Evolutionary conservation across 2,329 filamentous ascomycete genomes (phyloP).

Genomic region (Dactylellina leptospora): DNA sequence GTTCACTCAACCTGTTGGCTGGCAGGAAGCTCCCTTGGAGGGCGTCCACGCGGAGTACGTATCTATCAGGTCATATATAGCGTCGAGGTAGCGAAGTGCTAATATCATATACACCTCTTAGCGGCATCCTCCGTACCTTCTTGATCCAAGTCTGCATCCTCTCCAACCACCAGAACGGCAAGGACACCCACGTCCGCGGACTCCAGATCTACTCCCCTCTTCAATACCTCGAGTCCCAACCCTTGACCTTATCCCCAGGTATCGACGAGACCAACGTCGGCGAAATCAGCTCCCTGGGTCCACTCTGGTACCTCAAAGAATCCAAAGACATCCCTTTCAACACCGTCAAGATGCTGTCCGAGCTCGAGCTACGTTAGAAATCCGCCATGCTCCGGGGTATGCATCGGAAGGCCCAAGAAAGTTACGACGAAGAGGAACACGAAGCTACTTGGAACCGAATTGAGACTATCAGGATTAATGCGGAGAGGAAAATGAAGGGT

Average conservation of each 20-base stretch:
- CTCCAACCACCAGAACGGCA: conserved; percentile 98
- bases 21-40: conserved; percentile 82
- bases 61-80: neutral
- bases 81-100: neutral
- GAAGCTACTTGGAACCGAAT: conserved; percentile 17
- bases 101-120: conserved; percentile 2
- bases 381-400: conserved; percentile 33
- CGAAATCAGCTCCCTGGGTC: conserved; percentile 28
- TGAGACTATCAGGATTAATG: conserved; percentile 24
- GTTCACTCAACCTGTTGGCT: conserved; percentile 81
- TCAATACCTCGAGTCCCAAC: conserved; percentile 32
- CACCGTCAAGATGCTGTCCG: conserved; percentile 55
- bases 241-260: neutral
- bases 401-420: conserved; percentile 30
- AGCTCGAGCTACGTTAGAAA: conserved; percentile 56
- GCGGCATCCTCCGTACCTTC: conserved; percentile 78
- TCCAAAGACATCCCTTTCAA: conserved; percentile 55
- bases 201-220: conserved; percentile 76
- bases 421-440: conserved; percentile 12
- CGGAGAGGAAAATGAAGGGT: conserved; percentile 13
- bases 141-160: conserved; percentile 88
- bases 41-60: conserved; percentile 64
- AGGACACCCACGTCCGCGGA: conserved; percentile 95
- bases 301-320: conserved; percentile 37
- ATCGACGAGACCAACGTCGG: conserved; percentile 21